Conservation (phyloP, 2,329 filamentous ascomycete species). For the Exophiala spinifera region DNA sequence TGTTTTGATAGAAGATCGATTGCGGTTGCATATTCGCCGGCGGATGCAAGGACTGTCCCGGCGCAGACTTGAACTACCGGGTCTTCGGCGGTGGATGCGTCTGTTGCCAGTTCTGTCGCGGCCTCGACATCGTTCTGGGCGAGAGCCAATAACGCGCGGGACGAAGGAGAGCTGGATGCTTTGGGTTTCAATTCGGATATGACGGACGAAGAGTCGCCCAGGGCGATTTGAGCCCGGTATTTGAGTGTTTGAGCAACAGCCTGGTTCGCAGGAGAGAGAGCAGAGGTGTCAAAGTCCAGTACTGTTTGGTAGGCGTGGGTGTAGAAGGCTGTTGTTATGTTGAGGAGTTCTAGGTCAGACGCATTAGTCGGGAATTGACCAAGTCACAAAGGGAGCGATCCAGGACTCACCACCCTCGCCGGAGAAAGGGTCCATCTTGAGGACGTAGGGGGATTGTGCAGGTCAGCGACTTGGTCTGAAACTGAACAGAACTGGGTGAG, state of each 20-base stretch:
- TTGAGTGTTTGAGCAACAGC: slow-evolving; percentile 73
- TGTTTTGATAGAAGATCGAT: slow-evolving; percentile 75
- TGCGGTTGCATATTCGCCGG: slow-evolving; percentile 81
- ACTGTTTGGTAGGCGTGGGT: slow-evolving; percentile 83
- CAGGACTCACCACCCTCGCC: slow-evolving; percentile 55
- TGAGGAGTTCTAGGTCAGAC: slow-evolving; percentile 59
- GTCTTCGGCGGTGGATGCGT: slow-evolving; percentile 65
- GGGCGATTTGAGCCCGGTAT: slow-evolving; percentile 77
- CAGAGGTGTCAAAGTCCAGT: slow-evolving; percentile 76
- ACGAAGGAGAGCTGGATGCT: slow-evolving; percentile 64
- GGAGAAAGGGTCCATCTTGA: slow-evolving; percentile 60
- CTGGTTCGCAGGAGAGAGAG: slow-evolving; percentile 74
- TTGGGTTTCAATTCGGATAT: slow-evolving; percentile 58
- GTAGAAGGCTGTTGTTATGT: slow-evolving; percentile 65
- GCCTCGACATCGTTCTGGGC: slow-evolving; percentile 62
- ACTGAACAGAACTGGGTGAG: too few relatives aligned
- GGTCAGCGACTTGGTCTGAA: too few relatives aligned
- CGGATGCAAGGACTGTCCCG: slow-evolving; percentile 76
- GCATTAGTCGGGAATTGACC: too few relatives aligned
- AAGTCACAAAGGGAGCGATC: not conserved
- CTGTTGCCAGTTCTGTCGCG: slow-evolving; percentile 62
- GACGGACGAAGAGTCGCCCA: slow-evolving; percentile 73
- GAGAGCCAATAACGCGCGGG: slow-evolving; percentile 72
- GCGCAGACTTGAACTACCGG: slow-evolving; percentile 74
- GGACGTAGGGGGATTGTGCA: too few relatives aligned